These are phyloP conservation scores for Kluyveromyces siamensis DNA, from an alignment of 805 yeast species.

Conservation along the genomic window DNA sequence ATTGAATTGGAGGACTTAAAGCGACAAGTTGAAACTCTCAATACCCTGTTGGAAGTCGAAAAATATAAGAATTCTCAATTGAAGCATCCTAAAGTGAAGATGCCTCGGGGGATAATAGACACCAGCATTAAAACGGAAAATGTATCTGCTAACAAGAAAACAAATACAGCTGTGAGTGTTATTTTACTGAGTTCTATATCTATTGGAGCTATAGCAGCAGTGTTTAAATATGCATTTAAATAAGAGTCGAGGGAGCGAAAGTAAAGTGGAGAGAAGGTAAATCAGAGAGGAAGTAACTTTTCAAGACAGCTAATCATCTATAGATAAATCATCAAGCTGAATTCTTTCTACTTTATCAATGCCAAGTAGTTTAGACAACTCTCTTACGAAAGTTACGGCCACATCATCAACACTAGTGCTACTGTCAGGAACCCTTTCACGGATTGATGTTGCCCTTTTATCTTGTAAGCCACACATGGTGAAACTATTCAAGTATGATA, in stretches of 20 bases:
- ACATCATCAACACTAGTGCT: constrained; percentile 29
- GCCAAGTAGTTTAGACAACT: constrained; percentile 34
- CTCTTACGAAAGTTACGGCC: constrained; percentile 36
- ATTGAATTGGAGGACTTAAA: constrained; percentile 14
- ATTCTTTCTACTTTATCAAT: constrained; percentile 31
- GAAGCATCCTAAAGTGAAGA: neutral
- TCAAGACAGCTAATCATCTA: constrained; percentile 3
- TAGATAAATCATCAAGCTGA: constrained; percentile 26
- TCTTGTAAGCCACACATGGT: constrained; percentile 81
- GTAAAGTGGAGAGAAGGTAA: neutral
- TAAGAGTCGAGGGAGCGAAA: neutral
- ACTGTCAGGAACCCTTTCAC: constrained; percentile 21
- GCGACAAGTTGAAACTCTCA: constrained; percentile 24
- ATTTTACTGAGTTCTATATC: constrained; percentile 7
- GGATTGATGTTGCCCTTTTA: constrained; percentile 46
- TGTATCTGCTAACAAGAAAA: neutral
- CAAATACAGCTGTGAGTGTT: constrained; percentile 1
- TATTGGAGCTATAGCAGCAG: constrained; percentile 7
- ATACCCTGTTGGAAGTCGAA: constrained; percentile 28
- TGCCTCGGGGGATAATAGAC: neutral
- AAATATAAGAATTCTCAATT: constrained; percentile 22
- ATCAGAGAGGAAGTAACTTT: neutral
- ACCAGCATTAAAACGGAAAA: neutral
- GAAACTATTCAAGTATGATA: constrained; percentile 58
- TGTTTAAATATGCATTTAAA: constrained; percentile 7